Evolutionary conservation across 176 grass and related monocot species (phyloP).

Genomic region (Poa pratensis): DNA sequence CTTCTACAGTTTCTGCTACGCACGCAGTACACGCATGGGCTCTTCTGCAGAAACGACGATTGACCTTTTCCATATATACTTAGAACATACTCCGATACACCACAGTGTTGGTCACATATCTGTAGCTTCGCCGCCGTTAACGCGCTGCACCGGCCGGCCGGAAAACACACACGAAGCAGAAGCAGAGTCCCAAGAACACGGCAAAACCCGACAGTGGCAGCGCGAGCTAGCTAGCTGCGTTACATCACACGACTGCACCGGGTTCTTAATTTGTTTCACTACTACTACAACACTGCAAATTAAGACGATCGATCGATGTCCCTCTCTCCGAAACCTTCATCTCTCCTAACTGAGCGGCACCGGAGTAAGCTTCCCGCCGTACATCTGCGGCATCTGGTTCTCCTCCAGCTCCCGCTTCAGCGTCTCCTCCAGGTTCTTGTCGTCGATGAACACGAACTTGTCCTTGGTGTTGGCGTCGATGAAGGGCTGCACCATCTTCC

Average conservation of each 20-base stretch:
- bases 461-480: slow-evolving; percentile 68
- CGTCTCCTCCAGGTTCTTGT: slow-evolving; percentile 61
- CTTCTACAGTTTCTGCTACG: too few relatives aligned
- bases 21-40: too few relatives aligned
- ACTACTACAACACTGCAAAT: background rate
- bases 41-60: too few relatives aligned
- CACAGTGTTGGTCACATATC: background rate
- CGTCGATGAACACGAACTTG: slow-evolving; percentile 70
- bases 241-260: too few relatives aligned
- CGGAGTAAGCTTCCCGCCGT: slow-evolving; percentile 58
- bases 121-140: too few relatives aligned
- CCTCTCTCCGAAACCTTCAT: background rate
- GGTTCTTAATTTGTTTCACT: background rate
- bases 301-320: background rate
- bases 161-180: too few relatives aligned
- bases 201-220: too few relatives aligned
- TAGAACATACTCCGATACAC: background rate
- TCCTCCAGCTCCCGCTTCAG: slow-evolving; percentile 66
- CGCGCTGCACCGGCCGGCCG: too few relatives aligned
- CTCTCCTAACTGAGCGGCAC: slow-evolving; percentile 8
- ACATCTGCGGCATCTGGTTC: slow-evolving; percentile 65
- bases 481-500: slow-evolving; percentile 70
- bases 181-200: too few relatives aligned
- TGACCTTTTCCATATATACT: too few relatives aligned
- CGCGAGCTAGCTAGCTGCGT: too few relatives aligned